Percentiles rank a stretch among this genome's conserved stretches.
These are phyloP conservation scores for Lentinula edodes DNA, from an alignment of 768 basidiomycete species.

Conservation along the genomic window DNA sequence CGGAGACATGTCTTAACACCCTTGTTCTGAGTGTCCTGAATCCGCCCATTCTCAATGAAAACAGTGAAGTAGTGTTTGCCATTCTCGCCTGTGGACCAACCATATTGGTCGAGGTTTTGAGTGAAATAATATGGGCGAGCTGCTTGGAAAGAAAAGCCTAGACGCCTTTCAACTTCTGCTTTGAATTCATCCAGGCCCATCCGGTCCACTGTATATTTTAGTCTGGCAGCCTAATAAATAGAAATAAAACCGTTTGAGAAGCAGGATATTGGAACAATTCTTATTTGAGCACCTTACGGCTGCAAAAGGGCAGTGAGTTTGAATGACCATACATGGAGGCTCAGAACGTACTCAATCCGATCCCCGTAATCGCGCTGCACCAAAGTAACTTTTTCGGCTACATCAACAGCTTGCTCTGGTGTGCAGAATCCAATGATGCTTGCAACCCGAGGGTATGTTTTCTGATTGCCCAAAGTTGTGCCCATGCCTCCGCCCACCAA, in stretches of 20 bases:
- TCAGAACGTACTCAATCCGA: slow-evolving; percentile 71
- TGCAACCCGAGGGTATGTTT: slow-evolving; percentile 90
- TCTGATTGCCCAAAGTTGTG: slow-evolving; percentile 98
- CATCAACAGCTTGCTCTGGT: slow-evolving; percentile 73
- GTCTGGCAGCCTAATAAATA: slow-evolving; percentile 61
- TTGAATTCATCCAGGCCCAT: slow-evolving; percentile 88
- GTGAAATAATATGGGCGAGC: slow-evolving; percentile 77
- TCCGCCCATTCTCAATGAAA: slow-evolving; percentile 96
- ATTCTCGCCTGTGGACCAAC: slow-evolving; percentile 85
- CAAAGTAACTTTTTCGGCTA: slow-evolving; percentile 91
- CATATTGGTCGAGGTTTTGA: slow-evolving; percentile 89
- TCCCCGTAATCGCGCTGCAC: slow-evolving; percentile 95
- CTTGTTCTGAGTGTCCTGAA: slow-evolving; percentile 85
- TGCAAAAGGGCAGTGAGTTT: slow-evolving; percentile 16
- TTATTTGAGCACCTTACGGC: slow-evolving; percentile 44
- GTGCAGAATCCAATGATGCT: slow-evolving; percentile 92
- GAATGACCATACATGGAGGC: neutral
- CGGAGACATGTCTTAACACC: slow-evolving; percentile 90
- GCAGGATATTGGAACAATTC: neutral
- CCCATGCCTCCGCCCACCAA: slow-evolving; percentile 97
- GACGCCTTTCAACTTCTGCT: slow-evolving; percentile 81
- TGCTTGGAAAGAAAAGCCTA: slow-evolving; percentile 73
- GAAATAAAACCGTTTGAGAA: neutral
- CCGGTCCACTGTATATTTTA: slow-evolving; percentile 97
- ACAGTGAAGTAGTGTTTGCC: slow-evolving; percentile 87